Base-by-base conservation (phyloP, 441 rosid genomes). In the Corymbia citriodora region DNA sequence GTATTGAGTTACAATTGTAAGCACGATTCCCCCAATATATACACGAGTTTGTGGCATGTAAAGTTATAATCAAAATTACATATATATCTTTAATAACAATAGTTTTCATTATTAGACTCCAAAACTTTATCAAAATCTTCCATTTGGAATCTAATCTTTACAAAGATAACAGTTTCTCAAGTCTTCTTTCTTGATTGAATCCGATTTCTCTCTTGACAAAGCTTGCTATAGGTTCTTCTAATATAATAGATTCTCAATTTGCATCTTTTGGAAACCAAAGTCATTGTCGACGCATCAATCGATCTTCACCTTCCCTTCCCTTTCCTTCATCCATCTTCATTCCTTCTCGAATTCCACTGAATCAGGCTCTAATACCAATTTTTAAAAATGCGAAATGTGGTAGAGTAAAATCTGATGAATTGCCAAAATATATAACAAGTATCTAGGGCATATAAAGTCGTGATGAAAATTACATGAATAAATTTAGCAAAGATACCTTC, bases 11-110 rank as follows among this genome's bases (percentile, higher is more conserved):
- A 31, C 6, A 8, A 17, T 31, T 68, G 23, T 31, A 33, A 68
- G 79, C 4, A 3, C 31, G 45, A 31, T 68, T 68, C 23, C 23
- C 23, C 45, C 36, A 15, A 16, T 31, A 68, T 5, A 31, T 16
- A 31, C 0, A 0, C 0, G 45, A 31, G 12, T 68, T 29, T 31
- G 31, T 19, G 40, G 45, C 79, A 16, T 68, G 8, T 65, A n/a
- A 4, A 68, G 9, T 31, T 68, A 16, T 9, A 40, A 68, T 31
- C 21, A 16, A 68, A 68, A 57, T 57, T 57, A 21, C 27, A 57
- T 55, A 13, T 57, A 21, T 23, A 57, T 9, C 27, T 57, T 21
- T 57, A 5, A 27, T 57, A 57, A 16, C 16, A 4, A 9, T 68
- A 68, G 0, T 68, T 68, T 68, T 31, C 3, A 5, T 10, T 29